Conservation (phyloP, 805 yeast genomes). For the Kregervanrija pseudodelftensis region DNA sequence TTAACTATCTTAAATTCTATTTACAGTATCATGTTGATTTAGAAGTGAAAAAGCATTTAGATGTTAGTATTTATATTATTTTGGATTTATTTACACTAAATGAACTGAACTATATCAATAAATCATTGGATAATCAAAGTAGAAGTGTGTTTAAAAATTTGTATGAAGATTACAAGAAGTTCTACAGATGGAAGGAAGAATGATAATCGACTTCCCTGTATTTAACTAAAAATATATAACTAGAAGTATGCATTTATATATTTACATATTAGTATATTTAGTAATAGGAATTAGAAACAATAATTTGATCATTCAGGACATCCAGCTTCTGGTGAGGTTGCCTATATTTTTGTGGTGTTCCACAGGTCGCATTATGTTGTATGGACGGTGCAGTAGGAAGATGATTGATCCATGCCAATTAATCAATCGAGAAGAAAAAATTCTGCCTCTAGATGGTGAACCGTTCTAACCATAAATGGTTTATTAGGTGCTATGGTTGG, state of each 20-base stretch:
- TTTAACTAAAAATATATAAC: no score
- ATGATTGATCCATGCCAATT: no score
- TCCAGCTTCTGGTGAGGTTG: neutral
- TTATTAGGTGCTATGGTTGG: slow-evolving; percentile 73
- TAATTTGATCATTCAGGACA: neutral
- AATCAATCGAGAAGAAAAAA: no score
- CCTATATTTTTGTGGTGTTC: neutral
- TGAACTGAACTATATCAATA: slow-evolving; percentile 57
- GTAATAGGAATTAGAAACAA: neutral
- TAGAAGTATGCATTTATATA: no score
- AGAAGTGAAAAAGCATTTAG: slow-evolving; percentile 40
- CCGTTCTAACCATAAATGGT: slow-evolving; percentile 71
- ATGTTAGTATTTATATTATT: slow-evolving; percentile 50
- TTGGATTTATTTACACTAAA: slow-evolving; percentile 63
- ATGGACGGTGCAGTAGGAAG: no score
- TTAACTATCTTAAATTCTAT: slow-evolving; percentile 50
- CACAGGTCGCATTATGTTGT: no score
- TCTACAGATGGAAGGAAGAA: slow-evolving; percentile 76
- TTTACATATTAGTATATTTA: neutral
- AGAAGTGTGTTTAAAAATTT: slow-evolving; percentile 59
- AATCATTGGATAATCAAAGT: slow-evolving; percentile 62
- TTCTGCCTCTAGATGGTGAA: no score
- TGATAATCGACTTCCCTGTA: slow-evolving; percentile 12
- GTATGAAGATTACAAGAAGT: slow-evolving; percentile 64
- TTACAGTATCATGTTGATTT: slow-evolving; percentile 43